Conservation (phyloP, 495 filamentous ascomycete species). For the Achaetomiella virescens region DNA sequence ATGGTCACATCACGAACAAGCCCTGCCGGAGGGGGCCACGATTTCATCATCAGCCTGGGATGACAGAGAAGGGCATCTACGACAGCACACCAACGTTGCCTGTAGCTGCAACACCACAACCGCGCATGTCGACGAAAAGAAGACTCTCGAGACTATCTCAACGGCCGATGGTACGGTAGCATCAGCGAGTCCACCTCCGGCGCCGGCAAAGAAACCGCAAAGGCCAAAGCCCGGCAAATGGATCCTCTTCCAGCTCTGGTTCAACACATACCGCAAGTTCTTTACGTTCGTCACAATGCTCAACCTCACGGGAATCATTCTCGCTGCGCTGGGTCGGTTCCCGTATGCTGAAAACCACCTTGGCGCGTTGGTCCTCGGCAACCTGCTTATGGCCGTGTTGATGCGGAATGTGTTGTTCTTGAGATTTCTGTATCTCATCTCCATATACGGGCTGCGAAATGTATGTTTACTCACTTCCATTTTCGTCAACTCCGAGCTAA, state of each 20-base stretch:
- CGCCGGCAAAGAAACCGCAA: conserved; percentile 5
- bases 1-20: conserved; percentile 16
- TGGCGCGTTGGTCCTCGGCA: conserved; percentile 39
- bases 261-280: conserved; percentile 44
- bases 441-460: conserved; percentile 38
- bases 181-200: conserved; percentile 3
- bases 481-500: conserved; percentile 7
- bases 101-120: conserved; percentile 19
- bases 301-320: conserved; percentile 35
- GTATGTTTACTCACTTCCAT: conserved; percentile 24
- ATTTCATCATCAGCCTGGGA: conserved; percentile 22
- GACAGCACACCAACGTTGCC: conserved; percentile 27
- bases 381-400: conserved; percentile 38
- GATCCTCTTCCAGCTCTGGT: conserved; percentile 39
- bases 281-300: conserved; percentile 37
- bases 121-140: conserved; percentile 25
- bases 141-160: conserved; percentile 18
- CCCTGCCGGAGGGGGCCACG: conserved; percentile 4
- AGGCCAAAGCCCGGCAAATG: conserved; percentile 28
- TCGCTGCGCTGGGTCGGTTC: conserved; percentile 32
- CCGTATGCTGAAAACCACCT: conserved; percentile 38
- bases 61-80: conserved; percentile 38
- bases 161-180: conserved; percentile 36
- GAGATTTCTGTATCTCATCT: conserved; percentile 34
- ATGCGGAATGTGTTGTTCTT: conserved; percentile 41